Percentiles rank a stretch among this genome's conserved stretches.
phyloP scores from a whole-genome alignment of 2,329 filamentous ascomycete genomes.

The Calonectria hongkongensis region DNA sequence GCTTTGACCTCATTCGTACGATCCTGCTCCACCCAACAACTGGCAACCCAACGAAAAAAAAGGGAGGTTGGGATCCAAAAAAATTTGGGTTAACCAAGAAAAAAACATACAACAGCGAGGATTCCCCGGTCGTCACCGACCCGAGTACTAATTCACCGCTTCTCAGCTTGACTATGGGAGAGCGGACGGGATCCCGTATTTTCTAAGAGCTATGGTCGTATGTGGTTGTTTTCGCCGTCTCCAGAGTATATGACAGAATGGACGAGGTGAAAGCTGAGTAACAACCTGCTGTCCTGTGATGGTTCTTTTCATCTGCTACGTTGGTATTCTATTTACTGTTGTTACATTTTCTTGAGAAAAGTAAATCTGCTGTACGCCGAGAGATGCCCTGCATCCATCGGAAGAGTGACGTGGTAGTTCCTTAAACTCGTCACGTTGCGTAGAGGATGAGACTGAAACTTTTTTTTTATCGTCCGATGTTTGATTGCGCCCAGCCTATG shows the following conservation, averaged over 20 bases:
- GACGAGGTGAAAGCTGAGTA: not conserved
- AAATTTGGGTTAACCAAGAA: not conserved
- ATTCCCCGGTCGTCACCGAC: conserved; percentile 6
- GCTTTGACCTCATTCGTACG: not conserved
- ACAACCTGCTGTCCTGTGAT: not conserved
- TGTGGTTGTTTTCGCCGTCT: not conserved
- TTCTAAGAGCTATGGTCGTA: conserved; percentile 6
- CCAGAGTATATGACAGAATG: not conserved
- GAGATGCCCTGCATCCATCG: not conserved
- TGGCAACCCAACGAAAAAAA: not conserved
- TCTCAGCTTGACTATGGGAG: conserved; percentile 8
- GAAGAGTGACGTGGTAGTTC: conserved; percentile 14
- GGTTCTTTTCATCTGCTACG: not conserved
- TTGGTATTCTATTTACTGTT: not conserved
- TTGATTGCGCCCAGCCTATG: conserved; percentile 9
- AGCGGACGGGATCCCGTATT: conserved; percentile 8
- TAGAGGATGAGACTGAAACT: not conserved
- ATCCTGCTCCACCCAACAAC: not conserved
- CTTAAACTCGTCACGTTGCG: not conserved
- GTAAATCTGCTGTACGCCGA: not conserved
- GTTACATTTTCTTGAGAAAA: not conserved
- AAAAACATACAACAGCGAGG: conserved; percentile 8
- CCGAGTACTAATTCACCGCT: conserved; percentile 8
- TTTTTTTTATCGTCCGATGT: conserved; percentile 24
- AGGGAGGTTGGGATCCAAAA: not conserved